These are phyloP conservation scores for Crithidia mellificae DNA, from an alignment of 208 protist genomes.

Conservation along the genomic window DNA sequence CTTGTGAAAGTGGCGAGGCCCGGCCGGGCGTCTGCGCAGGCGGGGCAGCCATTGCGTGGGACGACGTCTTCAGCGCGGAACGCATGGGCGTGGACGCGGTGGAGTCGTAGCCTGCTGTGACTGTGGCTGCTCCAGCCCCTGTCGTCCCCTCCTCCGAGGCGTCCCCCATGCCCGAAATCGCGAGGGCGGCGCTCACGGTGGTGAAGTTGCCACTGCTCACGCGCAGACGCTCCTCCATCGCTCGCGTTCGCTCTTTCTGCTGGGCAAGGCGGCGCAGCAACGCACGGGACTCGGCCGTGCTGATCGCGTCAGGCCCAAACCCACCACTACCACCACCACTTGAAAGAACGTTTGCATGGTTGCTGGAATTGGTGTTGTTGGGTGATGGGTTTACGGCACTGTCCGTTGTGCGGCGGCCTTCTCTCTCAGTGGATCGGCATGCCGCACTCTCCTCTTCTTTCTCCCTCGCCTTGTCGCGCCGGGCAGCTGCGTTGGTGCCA, in stretches of 20 bases:
- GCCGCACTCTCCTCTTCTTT: neutral
- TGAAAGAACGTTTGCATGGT: neutral
- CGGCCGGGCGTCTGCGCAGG: neutral
- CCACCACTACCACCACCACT: neutral
- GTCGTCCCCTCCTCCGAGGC: no score
- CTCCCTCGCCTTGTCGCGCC: neutral
- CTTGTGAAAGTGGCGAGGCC: neutral
- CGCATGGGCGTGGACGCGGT: constrained; percentile 8
- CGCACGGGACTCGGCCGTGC: constrained; percentile 17
- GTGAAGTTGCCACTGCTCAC: constrained; percentile 14
- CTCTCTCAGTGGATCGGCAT: neutral
- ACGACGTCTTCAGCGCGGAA: neutral
- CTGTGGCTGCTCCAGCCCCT: no score
- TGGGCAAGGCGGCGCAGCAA: constrained; percentile 33
- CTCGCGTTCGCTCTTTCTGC: constrained; percentile 24
- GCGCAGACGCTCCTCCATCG: constrained; percentile 31
- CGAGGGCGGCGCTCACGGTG: constrained; percentile 1
- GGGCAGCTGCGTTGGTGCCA: no score
- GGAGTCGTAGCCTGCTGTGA: constrained; percentile 1
- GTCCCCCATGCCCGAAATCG: no score
- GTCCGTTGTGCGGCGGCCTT: neutral
- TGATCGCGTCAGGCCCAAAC: neutral
- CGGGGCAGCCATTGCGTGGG: neutral
- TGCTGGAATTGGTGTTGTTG: neutral
- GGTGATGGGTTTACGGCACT: neutral